phyloP scores from a whole-genome alignment of 768 basidiomycete genomes.

The Mycena crocata region DNA sequence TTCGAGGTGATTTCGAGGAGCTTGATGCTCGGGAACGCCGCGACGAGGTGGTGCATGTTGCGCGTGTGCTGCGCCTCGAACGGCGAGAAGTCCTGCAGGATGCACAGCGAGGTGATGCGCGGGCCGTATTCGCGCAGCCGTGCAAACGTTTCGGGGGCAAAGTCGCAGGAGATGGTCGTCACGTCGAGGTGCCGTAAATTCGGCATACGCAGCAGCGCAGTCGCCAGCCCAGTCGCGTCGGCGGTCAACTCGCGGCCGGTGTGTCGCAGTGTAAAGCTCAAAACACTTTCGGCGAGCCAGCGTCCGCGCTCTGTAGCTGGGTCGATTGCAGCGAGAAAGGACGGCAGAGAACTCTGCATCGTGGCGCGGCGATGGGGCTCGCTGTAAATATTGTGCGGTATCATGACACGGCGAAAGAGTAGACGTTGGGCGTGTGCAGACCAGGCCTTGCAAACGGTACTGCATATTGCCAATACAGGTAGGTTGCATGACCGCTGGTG shows the following conservation, averaged over 20 bases:
- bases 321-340: constrained; percentile 27
- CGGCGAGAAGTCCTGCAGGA: constrained; percentile 25
- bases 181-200: constrained; percentile 33
- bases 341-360: constrained; percentile 9
- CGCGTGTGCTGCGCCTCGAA: not conserved
- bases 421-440: constrained; percentile 56
- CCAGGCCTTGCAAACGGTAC: constrained; percentile 59
- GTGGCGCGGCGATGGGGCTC: constrained; percentile 11
- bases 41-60: constrained; percentile 27
- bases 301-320: constrained; percentile 24
- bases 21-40: constrained; percentile 19
- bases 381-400: constrained; percentile 36
- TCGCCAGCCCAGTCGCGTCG: constrained; percentile 14
- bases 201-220: constrained; percentile 25
- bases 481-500: constrained; percentile 30
- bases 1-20: constrained; percentile 26
- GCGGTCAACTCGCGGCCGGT: constrained; percentile 9
- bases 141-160: constrained; percentile 3
- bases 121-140: constrained; percentile 20
- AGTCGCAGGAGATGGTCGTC: constrained; percentile 24
- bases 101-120: constrained; percentile 11
- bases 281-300: constrained; percentile 20
- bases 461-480: constrained; percentile 47
- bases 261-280: constrained; percentile 26
- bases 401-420: constrained; percentile 55